These are phyloP conservation scores for Salicornia ramosissima DNA, from an alignment of 148 eudicot species.

Conservation along the genomic window DNA sequence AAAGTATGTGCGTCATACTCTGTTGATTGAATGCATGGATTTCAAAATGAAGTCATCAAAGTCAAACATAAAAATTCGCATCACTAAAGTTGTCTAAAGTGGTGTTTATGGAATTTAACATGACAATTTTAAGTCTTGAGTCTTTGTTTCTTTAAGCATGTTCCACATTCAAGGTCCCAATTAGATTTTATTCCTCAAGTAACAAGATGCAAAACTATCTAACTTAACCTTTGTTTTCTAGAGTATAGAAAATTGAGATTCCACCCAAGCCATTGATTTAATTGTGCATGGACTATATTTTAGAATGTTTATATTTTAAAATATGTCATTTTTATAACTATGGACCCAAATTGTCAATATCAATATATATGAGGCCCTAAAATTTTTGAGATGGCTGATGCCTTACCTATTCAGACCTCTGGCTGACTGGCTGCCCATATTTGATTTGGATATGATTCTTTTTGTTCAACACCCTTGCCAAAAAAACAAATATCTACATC, in stretches of 20 bases:
- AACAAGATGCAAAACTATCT: slow-evolving; percentile 8
- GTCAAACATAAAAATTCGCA: slow-evolving; percentile 17
- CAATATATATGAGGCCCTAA: too few species aligned
- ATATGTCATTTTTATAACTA: too few species aligned
- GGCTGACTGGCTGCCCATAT: not conserved
- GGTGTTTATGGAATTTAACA: slow-evolving; percentile 20
- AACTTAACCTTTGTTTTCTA: slow-evolving; percentile 1
- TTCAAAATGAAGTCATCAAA: slow-evolving; percentile 1
- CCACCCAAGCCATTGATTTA: too few species aligned
- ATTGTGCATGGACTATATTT: too few species aligned
- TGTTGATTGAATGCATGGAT: not conserved
- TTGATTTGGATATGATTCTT: slow-evolving; percentile 11
- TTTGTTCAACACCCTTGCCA: not conserved
- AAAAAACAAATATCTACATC: slow-evolving; percentile 1
- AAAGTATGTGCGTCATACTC: not conserved
- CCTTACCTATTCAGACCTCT: too few species aligned
- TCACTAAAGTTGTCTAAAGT: not conserved
- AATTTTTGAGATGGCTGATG: too few species aligned
- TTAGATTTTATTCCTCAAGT: slow-evolving; percentile 21
- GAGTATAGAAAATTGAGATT: slow-evolving; percentile 18
- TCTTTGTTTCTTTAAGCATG: slow-evolving; percentile 6
- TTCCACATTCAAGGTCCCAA: slow-evolving; percentile 15
- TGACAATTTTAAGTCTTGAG: slow-evolving; percentile 1
- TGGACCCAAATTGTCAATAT: too few species aligned
- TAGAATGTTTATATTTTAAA: too few species aligned